These are phyloP conservation scores for Microstegium vimineum DNA, from an alignment of 176 grass and related monocot genomes.

Conservation along the genomic window DNA sequence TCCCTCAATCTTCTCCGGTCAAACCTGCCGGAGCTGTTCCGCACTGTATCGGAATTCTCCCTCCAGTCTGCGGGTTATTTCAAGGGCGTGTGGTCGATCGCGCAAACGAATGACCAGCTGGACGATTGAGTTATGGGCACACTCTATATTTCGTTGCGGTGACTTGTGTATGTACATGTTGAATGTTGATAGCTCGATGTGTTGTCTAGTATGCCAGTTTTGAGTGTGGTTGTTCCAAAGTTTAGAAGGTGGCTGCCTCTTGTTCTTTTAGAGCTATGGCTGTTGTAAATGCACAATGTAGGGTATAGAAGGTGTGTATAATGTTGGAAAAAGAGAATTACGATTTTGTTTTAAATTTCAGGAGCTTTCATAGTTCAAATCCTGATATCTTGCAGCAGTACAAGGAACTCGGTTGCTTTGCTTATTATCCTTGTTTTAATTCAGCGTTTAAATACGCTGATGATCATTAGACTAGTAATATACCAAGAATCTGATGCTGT, in stretches of 20 bases:
- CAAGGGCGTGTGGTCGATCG: constrained; percentile 38
- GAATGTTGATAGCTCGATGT: constrained; percentile 15
- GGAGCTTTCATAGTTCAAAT: not conserved
- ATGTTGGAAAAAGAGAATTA: not conserved
- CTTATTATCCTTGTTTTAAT: not conserved
- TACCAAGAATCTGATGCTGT: not conserved
- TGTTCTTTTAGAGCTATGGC: not conserved
- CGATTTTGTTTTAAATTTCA: not conserved
- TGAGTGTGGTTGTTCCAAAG: not conserved
- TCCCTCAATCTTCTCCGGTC: constrained; percentile 54
- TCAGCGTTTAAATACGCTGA: not conserved
- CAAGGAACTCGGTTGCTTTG: not conserved
- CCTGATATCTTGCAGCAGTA: not conserved
- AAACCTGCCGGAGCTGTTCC: constrained; percentile 62
- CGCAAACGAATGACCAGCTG: constrained; percentile 39
- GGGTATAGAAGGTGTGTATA: not conserved
- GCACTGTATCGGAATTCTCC: constrained; percentile 42
- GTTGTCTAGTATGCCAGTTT: constrained; percentile 16
- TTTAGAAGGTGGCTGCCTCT: not conserved
- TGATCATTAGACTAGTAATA: not conserved
- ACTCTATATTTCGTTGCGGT: not conserved
- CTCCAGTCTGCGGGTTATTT: constrained; percentile 49
- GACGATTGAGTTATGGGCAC: constrained; percentile 14
- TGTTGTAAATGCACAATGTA: constrained; percentile 21
- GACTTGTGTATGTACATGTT: not conserved